Conservation (phyloP, 2,329 filamentous ascomycete species). For the Spiromastix sp. region DNA sequence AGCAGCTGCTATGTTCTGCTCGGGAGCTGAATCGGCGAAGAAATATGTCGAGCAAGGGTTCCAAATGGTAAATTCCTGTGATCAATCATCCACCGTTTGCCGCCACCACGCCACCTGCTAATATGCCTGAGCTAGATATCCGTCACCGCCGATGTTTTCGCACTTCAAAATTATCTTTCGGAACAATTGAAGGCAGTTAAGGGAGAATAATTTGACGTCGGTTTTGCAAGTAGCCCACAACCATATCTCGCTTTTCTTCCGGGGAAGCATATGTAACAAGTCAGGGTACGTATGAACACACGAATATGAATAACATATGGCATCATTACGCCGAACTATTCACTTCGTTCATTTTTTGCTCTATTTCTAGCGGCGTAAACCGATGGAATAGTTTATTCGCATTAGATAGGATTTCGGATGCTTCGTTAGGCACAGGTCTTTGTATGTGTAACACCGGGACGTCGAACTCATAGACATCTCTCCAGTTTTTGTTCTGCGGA, state of each 20-base stretch:
- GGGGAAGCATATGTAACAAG: too few relatives aligned
- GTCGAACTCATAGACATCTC: conserved; percentile 52
- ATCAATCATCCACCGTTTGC: background rate
- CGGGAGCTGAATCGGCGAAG: conserved; percentile 40
- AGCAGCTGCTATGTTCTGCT: conserved; percentile 45
- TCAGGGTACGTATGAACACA: too few relatives aligned
- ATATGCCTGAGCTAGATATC: conserved; percentile 21
- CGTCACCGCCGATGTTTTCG: conserved; percentile 36
- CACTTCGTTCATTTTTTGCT: conserved; percentile 43
- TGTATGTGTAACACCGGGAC: conserved; percentile 54
- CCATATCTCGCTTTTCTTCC: too few relatives aligned
- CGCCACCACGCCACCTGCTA: conserved; percentile 1
- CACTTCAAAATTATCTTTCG: conserved; percentile 32
- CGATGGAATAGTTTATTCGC: conserved; percentile 53
- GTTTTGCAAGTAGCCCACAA: too few relatives aligned
- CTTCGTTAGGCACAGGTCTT: conserved; percentile 32
- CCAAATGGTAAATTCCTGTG: conserved; percentile 35
- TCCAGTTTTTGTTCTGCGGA: conserved; percentile 45
- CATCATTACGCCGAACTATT: conserved; percentile 12
- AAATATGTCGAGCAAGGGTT: conserved; percentile 44
- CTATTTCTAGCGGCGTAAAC: conserved; percentile 48
- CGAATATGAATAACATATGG: background rate
- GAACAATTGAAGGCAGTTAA: conserved; percentile 24
- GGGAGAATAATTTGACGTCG: too few relatives aligned
- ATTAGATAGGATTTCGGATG: conserved; percentile 47